phyloP scores from a whole-genome alignment of 441 rosid genomes.

The Syzygium syzygioides region DNA sequence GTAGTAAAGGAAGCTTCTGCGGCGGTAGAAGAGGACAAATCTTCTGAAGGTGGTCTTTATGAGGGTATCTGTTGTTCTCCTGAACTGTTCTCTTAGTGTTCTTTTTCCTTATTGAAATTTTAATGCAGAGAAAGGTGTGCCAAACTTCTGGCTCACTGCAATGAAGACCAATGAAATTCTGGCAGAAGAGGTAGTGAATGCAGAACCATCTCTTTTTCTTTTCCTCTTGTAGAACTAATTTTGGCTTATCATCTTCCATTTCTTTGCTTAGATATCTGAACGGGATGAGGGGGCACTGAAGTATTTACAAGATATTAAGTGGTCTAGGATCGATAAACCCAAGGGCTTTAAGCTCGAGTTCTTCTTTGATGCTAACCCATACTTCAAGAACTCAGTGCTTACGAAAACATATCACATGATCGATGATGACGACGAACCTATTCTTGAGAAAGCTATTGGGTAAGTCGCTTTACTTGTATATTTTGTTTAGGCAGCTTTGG shows the following conservation, averaged over 20 bases:
- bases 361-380: slow-evolving; percentile 3
- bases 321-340: slow-evolving; percentile 1
- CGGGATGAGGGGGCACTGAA: slow-evolving; percentile 87
- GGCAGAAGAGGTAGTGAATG: slow-evolving; percentile 56
- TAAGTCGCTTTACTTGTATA: not conserved
- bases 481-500: not conserved
- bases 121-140: slow-evolving; percentile 78
- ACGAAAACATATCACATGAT: slow-evolving; percentile 8
- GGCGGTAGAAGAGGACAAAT: slow-evolving; percentile 44
- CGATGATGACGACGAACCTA: slow-evolving; percentile 32
- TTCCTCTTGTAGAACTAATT: not conserved
- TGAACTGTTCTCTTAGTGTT: not conserved
- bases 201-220: not conserved
- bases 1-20: slow-evolving; percentile 28
- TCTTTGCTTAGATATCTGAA: slow-evolving; percentile 54
- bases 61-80: not conserved
- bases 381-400: slow-evolving; percentile 3
- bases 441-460: slow-evolving; percentile 9
- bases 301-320: slow-evolving; percentile 51
- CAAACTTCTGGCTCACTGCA: slow-evolving; percentile 84
- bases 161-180: slow-evolving; percentile 84
- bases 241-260: not conserved
- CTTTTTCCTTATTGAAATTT: slow-evolving; percentile 2
- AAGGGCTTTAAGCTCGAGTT: slow-evolving; percentile 8
- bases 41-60: slow-evolving; percentile 39